Evolutionary conservation across 805 yeast genomes (phyloP).

Genomic region (Kodamaea laetipori): DNA sequence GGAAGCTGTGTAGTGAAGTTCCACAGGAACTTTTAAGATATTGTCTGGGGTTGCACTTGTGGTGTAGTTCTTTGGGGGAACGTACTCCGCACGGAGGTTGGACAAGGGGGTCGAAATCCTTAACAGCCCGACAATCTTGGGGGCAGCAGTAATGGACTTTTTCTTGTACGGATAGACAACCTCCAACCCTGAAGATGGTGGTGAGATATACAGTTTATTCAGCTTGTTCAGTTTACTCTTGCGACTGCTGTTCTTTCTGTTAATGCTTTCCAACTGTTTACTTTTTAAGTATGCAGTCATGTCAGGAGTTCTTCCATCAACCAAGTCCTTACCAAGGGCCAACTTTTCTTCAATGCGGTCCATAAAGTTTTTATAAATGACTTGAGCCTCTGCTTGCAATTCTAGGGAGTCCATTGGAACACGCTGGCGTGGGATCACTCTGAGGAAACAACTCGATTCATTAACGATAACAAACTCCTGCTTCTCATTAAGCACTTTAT

Average conservation of each 20-base stretch:
- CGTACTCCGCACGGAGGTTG: slow-evolving; percentile 18
- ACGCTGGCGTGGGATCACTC: slow-evolving; percentile 23
- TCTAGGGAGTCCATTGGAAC: slow-evolving; percentile 7
- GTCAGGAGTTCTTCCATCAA: slow-evolving; percentile 9
- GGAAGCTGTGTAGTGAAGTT: slow-evolving; percentile 16
- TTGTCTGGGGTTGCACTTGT: slow-evolving; percentile 18
- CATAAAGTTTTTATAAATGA: slow-evolving; percentile 21
- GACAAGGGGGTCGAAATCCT: slow-evolving; percentile 19
- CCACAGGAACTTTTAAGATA: slow-evolving; percentile 16
- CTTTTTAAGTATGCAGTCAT: slow-evolving; percentile 1
- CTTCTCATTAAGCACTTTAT: slow-evolving; percentile 8
- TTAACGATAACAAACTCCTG: slow-evolving; percentile 29
- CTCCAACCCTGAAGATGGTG: not conserved
- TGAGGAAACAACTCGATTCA: slow-evolving; percentile 25
- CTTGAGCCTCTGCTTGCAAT: slow-evolving; percentile 16
- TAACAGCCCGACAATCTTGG: slow-evolving; percentile 26
- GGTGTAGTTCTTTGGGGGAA: slow-evolving; percentile 12
- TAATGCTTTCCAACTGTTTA: not conserved
- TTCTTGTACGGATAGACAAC: slow-evolving; percentile 18
- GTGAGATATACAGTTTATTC: no score
- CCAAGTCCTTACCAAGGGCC: slow-evolving; percentile 19
- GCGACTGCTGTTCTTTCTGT: not conserved
- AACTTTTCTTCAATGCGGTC: slow-evolving; percentile 18
- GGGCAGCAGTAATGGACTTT: slow-evolving; percentile 23
- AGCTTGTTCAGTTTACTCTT: slow-evolving; percentile 8